Base-by-base conservation (phyloP, 768 basidiomycete genomes). In the Tephrocybe sp. region DNA sequence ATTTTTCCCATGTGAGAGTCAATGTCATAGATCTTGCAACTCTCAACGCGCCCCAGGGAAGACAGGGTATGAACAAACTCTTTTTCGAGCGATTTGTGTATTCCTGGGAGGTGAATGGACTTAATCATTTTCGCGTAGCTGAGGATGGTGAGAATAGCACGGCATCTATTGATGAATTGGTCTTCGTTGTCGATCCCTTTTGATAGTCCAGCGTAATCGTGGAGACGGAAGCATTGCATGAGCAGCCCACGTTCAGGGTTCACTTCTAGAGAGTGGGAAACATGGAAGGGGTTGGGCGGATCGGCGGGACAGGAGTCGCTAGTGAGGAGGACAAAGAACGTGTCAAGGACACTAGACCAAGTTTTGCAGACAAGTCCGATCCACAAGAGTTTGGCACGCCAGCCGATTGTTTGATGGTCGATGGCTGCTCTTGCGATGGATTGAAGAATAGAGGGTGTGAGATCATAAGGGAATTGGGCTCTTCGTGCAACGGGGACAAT, bases 331-430 rank as follows among this genome's bases (percentile, higher is more conserved):
- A 16, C 24, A 27, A 56, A 56, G 44, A 52, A 56, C 12, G 44
- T 30, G 33, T 56, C 55, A 19, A 56, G 43, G 15, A 53, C 39
- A 30, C 47, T 42, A 27, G 50, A 48, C 51, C 55, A 56, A 25
- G 51, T 36, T 27, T 53, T 56, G 36, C 47, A 51, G 2, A 53
- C 51, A 13, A 53, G 15, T 1, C 45, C 55, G 7, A 52, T 23
- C n/a, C 46, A 56, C 23, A 48, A 29, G 4, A 56, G 9, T 8
- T 30, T 5, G 8, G 50, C 33, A 13, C 55, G 43, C 55, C 55
- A 56, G n/a, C 40, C 47, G 16, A 25, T 24, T 10, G 18, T 9
- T 22, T 38, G 23, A 37, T 34, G 41, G 18, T 49, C 31, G 18
- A 29, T 19, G 4, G 45, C 40, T 4, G 39, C 40, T 1, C 29